These are phyloP conservation scores for Panaeolus papilionaceus DNA, from an alignment of 768 basidiomycete species.

Conservation along the genomic window DNA sequence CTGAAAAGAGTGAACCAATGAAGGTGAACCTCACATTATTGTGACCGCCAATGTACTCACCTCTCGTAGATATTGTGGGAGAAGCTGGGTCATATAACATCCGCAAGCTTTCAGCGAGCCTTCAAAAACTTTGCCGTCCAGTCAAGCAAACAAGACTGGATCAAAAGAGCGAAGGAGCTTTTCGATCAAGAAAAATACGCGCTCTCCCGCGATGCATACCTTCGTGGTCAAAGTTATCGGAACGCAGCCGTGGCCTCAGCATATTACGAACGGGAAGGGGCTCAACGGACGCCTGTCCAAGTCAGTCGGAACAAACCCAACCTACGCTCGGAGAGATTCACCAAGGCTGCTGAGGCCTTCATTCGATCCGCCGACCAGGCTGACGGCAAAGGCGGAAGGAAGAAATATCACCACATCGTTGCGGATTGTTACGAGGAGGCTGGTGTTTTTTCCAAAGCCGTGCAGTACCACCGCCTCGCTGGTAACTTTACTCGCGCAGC, in stretches of 20 bases:
- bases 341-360: slow-evolving; percentile 57
- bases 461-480: slow-evolving; percentile 46
- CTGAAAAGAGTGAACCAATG: slow-evolving; percentile 62
- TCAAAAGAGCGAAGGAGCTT: slow-evolving; percentile 37
- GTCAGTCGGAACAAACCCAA: slow-evolving; percentile 26
- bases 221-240: slow-evolving; percentile 43
- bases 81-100: slow-evolving; percentile 47
- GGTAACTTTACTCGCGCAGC: slow-evolving; percentile 51
- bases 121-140: slow-evolving; percentile 60
- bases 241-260: slow-evolving; percentile 56
- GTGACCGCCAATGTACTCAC: background rate
- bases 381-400: slow-evolving; percentile 29
- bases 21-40: slow-evolving; percentile 35
- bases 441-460: slow-evolving; percentile 48
- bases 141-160: slow-evolving; percentile 53
- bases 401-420: slow-evolving; percentile 46
- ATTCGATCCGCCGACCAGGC: slow-evolving; percentile 42
- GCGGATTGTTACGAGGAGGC: slow-evolving; percentile 53
- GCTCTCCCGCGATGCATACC: slow-evolving; percentile 48
- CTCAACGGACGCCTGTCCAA: slow-evolving; percentile 39
- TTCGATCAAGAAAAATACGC: slow-evolving; percentile 51
- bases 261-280: slow-evolving; percentile 58
- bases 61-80: slow-evolving; percentile 57
- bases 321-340: slow-evolving; percentile 41
- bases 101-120: slow-evolving; percentile 50